Conservation (phyloP, 768 basidiomycete genomes). For the Clitopilus passeckerianus region DNA sequence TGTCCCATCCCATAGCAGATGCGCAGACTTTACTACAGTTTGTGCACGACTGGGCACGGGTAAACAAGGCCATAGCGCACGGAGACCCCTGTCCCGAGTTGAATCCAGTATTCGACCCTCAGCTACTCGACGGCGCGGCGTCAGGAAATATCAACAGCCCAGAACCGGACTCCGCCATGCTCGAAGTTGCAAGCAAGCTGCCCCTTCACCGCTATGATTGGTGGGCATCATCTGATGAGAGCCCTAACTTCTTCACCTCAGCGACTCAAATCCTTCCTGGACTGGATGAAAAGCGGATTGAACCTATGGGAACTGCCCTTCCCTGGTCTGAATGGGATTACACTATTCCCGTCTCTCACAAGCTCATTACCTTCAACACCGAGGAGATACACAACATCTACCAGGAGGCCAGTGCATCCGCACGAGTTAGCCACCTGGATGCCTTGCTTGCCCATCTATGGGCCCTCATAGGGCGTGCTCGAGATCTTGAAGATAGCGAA, state of each 20-base stretch:
- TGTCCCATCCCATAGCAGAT: slow-evolving; percentile 29
- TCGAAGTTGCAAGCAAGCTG: slow-evolving; percentile 14
- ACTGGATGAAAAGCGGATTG: slow-evolving; percentile 2
- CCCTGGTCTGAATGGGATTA: slow-evolving; percentile 25
- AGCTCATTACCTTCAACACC: slow-evolving; percentile 18
- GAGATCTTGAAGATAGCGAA: slow-evolving; percentile 11
- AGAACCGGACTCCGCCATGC: slow-evolving; percentile 13
- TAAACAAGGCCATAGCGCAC: slow-evolving; percentile 15
- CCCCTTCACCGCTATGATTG: slow-evolving; percentile 25
- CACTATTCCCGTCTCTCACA: slow-evolving; percentile 17
- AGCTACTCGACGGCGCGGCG: slow-evolving; percentile 20
- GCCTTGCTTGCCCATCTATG: slow-evolving; percentile 31
- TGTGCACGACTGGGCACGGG: slow-evolving; percentile 26
- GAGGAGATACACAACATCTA: slow-evolving; percentile 25
- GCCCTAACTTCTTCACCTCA: slow-evolving; percentile 11
- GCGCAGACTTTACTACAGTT: slow-evolving; percentile 28
- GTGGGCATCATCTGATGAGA: slow-evolving; percentile 19
- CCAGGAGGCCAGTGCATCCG: slow-evolving; percentile 15
- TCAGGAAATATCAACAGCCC: slow-evolving; percentile 23
- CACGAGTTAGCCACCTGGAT: slow-evolving; percentile 27
- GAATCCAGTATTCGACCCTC: slow-evolving; percentile 23
- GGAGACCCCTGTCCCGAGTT: slow-evolving; percentile 8
- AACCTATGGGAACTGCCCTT: slow-evolving; percentile 14
- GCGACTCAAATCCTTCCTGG: slow-evolving; percentile 14
- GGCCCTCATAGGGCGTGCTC: slow-evolving; percentile 25